Evolutionary conservation across 2,329 filamentous ascomycete species (phyloP).

Genomic region (Pseudocercospora ulei): DNA sequence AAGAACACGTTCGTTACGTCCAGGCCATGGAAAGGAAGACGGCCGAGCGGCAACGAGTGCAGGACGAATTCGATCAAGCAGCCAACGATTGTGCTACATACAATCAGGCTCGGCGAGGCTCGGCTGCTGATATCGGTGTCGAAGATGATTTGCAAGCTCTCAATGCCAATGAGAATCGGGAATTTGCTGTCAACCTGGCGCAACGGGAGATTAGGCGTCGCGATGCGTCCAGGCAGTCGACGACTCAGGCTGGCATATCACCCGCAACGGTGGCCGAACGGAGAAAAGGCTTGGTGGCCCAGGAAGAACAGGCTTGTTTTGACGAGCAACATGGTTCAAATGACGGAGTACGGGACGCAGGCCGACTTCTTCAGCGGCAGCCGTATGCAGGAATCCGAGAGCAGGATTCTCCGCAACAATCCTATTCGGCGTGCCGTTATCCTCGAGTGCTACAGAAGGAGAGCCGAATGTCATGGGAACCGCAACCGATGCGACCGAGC

Average conservation of each 20-base stretch:
- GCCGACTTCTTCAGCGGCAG: slow-evolving; percentile 21
- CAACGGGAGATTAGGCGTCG: slow-evolving; percentile 61
- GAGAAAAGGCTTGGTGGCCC: slow-evolving; percentile 26
- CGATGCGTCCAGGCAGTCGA: slow-evolving; percentile 47
- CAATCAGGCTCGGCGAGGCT: slow-evolving; percentile 17
- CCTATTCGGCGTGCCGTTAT: slow-evolving; percentile 36
- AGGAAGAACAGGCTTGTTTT: slow-evolving; percentile 17
- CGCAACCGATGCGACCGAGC: slow-evolving; percentile 21
- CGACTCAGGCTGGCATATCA: slow-evolving; percentile 48
- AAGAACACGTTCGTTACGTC: slow-evolving; percentile 58
- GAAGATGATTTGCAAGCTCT: slow-evolving; percentile 36
- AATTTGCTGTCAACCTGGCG: slow-evolving; percentile 67
- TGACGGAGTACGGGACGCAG: slow-evolving; percentile 26
- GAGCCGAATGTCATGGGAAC: slow-evolving; percentile 32
- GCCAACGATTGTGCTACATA: slow-evolving; percentile 15
- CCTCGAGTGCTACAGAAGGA: slow-evolving; percentile 39
- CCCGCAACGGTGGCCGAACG: slow-evolving; percentile 35
- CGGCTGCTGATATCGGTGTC: slow-evolving; percentile 14
- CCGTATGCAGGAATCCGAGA: slow-evolving; percentile 12
- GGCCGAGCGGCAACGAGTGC: slow-evolving; percentile 25
- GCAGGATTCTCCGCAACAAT: slow-evolving; percentile 1
- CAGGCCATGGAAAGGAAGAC: slow-evolving; percentile 41
- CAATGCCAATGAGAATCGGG: slow-evolving; percentile 60
- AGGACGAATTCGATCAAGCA: slow-evolving; percentile 19
- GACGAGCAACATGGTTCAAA: slow-evolving; percentile 10